Evolutionary conservation across 305 asterid species (phyloP), one percentile per base, ranked within the genome.

Genomic region (Caryopteris hybrid): DNA sequence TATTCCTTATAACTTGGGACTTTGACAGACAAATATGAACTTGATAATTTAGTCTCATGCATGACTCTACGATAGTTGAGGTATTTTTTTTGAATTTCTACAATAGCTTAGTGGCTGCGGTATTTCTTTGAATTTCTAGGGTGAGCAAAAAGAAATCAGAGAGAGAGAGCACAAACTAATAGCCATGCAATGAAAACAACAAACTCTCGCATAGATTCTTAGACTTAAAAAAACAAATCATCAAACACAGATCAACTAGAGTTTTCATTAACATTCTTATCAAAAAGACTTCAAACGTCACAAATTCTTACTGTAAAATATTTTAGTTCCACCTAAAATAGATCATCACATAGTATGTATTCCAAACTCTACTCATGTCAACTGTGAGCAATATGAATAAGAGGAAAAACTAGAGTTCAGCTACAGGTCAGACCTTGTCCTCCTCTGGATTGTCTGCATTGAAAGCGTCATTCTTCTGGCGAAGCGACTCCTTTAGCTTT

Each of bases 401-500:
- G 3, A 17, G 10, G 5, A n/a, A 4, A 14, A 34, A 12, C 0
- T 0, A 29, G 6, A 51, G 10, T 59, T 41, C 54, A 53, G 66
- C 31, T 57, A 53, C 53, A 56, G 63, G 54, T 56, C 41, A 65
- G 43, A 95, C 99, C 97, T 88, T 91, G 87, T 95, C 99, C 68
- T 87, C 97, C 75, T 86, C 95, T 4, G 80, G 85, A 50, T 76
- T 78, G 51, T 89, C 98, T 74, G 70, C 66, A 68, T 85, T 88
- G 68, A 95, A 91, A 52, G 46, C 85, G 85, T 95, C 99, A 52
- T 88, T 77, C 78, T 89, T 95, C 70, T 82, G 92, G 34, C 96
- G 96, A 65, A 95, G 91, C 22, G 78, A 56, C 83, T 76, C 91
- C 82, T 92, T 95, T 16, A 95, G 85, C 85, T 88, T 95, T 42